Evolutionary conservation across 495 filamentous ascomycete species (phyloP), one percentile per base, ranked within the genome.

Genomic region (Melanomma pulvis-pyrius): DNA sequence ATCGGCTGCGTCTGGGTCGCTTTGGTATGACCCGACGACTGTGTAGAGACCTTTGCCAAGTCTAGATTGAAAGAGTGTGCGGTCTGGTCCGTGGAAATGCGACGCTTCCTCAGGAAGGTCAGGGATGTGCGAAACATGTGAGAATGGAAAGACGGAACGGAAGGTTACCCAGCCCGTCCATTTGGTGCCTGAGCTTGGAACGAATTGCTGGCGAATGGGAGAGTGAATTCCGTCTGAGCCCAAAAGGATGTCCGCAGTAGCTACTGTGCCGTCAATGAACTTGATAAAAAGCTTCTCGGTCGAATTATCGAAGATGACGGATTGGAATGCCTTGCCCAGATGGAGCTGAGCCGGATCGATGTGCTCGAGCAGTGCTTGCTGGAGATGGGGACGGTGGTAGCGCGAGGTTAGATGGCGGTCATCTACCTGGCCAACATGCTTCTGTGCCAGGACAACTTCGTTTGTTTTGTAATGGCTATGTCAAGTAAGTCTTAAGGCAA

Each of bases 21-120:
- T 74, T 24, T 81, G 78, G 21, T 79, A 65, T 13, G 71, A 77
- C n/a, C 78, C 80, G 0, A 82, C 80, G 32, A 82, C 78, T 3
- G 82, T 82, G 61, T 79, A 84, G 32, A 77, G 75, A 22, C 63
- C 47, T 57, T 74, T 76, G 9, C 79, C 80, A 15, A 83, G 75
- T 48, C 74, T 73, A 32, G 79, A 81, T 11, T 77, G 73, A 65
- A 84, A 82, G n/a, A 82, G 79, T 17, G 75, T 79, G 26, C 79
- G 76, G 22, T 78, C 74, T 13, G 76, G 81, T 17, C 79, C 79
- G 81, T 80, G 82, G 75, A 81, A 82, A 47, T 82, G 81, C 19
- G 73, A 74, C 13, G 82, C 80, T 61, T 82, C 82, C 19, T 74
- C 61, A 7, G 79, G 80, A 4, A 83, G 54, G 24, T 58, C 54